Base-by-base conservation (phyloP, 352 stramenopile species). In the Phytophthora brassicae region DNA sequence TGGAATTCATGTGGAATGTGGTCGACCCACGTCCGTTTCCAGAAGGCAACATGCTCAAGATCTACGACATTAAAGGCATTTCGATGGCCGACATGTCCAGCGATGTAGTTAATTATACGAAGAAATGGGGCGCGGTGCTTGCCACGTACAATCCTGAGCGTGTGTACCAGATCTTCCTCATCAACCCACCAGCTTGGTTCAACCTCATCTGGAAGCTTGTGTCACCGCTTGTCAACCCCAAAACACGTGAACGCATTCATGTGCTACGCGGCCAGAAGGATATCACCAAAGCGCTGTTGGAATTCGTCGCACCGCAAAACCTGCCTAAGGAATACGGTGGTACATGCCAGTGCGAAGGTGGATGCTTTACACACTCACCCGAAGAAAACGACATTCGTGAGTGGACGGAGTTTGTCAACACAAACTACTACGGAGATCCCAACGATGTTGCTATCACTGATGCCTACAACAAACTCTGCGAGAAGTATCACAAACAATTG, bases 181-280 rank as follows among this genome's bases (percentile, higher is more conserved):
- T 92, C 42, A 90, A 92, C 56, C 79, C 79, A 11, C 83, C 83
- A 22, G 59, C 68, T 9, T 92, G 83, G 83, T 92, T 92, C 47
- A 88, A 86, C 51, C 72, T 92, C 24, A 90, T 92, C 44, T 92
- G 82, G 82, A 90, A 90, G 56, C 53, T 92, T 11, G 77, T 87
- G 16, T 84, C 78, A 22, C 81, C 82, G n/a, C 63, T 89, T 23
- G 71, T 92, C 23, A 87, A 90, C 46, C 70, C 77, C 24, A 89
- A 89, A 56, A 92, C 82, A 12, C 78, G 82, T 22, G 82, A 92
- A 50, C 78, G 81, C 47, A 84, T 91, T 58, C 75, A 87, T 46
- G 73, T 89, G 33, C 35, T 89, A 31, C 73, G 82, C 22, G 77
- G 82, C 13, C 66, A 86, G 51, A 89, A 89, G 41, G 81, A 92